Conservation (phyloP, 2,329 filamentous ascomycete species). For the Diaporthe sp. region DNA sequence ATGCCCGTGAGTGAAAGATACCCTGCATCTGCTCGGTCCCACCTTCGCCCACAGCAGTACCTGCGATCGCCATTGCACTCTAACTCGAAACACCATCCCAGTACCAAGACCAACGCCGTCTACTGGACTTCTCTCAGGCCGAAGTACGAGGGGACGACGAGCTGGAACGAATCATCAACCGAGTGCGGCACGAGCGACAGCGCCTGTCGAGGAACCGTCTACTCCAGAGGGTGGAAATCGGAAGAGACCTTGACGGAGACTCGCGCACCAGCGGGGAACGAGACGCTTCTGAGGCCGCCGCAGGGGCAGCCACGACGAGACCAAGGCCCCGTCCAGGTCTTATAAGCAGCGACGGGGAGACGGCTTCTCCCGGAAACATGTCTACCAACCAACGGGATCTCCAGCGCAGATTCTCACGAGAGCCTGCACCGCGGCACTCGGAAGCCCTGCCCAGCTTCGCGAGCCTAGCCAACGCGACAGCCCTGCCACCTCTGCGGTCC, state of each 20-base stretch:
- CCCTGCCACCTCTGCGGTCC: conserved; percentile 56
- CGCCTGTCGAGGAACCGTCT: conserved; percentile 11
- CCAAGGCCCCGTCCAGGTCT: conserved; percentile 20
- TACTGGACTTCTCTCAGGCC: conserved; percentile 33
- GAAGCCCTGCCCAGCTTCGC: conserved; percentile 45
- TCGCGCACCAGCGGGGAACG: conserved; percentile 34
- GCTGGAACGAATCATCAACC: conserved; percentile 29
- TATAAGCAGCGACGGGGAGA: conserved; percentile 6
- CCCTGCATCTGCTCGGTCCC: conserved; percentile 15
- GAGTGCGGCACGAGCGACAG: conserved; percentile 16
- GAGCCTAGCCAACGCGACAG: conserved; percentile 45
- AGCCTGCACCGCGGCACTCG: conserved; percentile 48
- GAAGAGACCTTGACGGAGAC: conserved; percentile 1
- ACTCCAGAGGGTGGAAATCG: conserved; percentile 22
- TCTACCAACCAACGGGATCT: conserved; percentile 53
- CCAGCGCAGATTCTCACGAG: conserved; percentile 54
- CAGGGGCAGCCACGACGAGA: conserved; percentile 4
- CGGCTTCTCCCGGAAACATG: conserved; percentile 49
- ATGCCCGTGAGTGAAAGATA: conserved; percentile 33
- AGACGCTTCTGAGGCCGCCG: conserved; percentile 39
- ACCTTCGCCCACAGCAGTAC: not conserved
- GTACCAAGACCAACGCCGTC: conserved; percentile 32
- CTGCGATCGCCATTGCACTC: not conserved
- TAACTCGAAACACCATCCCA: conserved; percentile 1
- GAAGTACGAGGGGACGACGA: conserved; percentile 36